Evolutionary conservation across 1,139 yeast genomes (phyloP), one percentile per base, ranked within the genome.

Genomic region (Petasospora fabianii): DNA sequence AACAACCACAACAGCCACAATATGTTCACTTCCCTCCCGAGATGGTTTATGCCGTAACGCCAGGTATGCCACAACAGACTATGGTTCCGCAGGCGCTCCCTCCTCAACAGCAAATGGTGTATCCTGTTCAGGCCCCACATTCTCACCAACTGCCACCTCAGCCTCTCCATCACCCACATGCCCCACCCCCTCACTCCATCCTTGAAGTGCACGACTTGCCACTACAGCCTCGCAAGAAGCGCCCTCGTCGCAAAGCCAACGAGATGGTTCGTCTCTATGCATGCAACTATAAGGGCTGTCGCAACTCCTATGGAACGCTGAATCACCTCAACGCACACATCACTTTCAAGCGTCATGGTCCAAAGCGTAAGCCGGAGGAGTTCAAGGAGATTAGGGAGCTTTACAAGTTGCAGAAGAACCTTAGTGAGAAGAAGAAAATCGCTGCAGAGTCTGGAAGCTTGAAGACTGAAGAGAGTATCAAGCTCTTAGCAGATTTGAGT

Each of bases 271-370:
- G 94, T 32, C 64, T 80, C 31, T 84, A 81, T 60, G 66, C 64
- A 34, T 84, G 94, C 57, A 72, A 73, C 35, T 77, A 54, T 51
- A 71, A 73, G 10, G 76, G 74, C 2, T 84, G 94, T 54, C 64
- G 71, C 30, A 84, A 84, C 60, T 77, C 83, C 36, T 84, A 84
- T 56, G 94, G 94, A 2, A 80, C 87, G 17, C 64, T 84, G 36
- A 84, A 84, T 59, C 94, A 84, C 59, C 64, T 84, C 36, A 84
- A 84, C 58, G 84, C 90, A 12, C 94, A 84, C 57, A 80, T 84
- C 16, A 72, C 75, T 5, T 73, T 84, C 55, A 85, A 84, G 50
- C 75, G 73, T 35, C 94, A 84, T 56, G 94, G 94, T 7, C 71
- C 70, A 38, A 73, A 84, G 49, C 73, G 86, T 44, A 66, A 73